Base-by-base conservation (phyloP, 495 filamentous ascomycete species). In the Lasiosphaeria miniovina region DNA sequence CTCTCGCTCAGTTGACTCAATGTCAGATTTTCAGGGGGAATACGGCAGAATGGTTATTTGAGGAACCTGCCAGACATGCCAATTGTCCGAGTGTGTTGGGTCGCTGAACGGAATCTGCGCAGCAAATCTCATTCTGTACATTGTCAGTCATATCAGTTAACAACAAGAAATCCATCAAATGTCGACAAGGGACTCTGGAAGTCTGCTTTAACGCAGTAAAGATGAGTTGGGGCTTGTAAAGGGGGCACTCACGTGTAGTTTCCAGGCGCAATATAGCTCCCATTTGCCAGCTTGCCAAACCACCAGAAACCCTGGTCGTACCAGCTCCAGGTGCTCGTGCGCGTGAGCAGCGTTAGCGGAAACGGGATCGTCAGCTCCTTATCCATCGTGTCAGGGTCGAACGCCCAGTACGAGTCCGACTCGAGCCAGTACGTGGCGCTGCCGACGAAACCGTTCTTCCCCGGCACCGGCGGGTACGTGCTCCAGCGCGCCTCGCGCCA, bases 221-320 rank as follows among this genome's bases (percentile, higher is more conserved):
- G 11, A 10, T 24, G 34, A 12, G 31, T n/a, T n/a, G n/a, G n/a
- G n/a, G n/a, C 48, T 33, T 40, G 4, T n/a, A 11, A 33, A 33
- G 12, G 6, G 17, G 11, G 49, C 40, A 55, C 68, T 66, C 52
- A 75, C 57, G 61, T 67, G 53, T 77, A 77, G 33, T 74, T 71
- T 12, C 74, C 74, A 15, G 69, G 63, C 24, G 62, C 62, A 43
- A 77, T 70, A 9, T 69, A 65, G 14, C 60, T 66, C 9, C 74
- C 74, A 34, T 71, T 64, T 3, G 60, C 66, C 59, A 76, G 50
- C 56, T 68, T 64, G 15, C 74, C 74, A 4, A 66, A 65, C 74
- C 74, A 77, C 59, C 61, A 66, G 36, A 65, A 69, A 12, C 64
- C 63, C 36, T 54, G 54, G 14, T 60, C 65, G 14, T 46, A 61